Conservation (phyloP, 306 rosid genomes). For the Malus orientalis region DNA sequence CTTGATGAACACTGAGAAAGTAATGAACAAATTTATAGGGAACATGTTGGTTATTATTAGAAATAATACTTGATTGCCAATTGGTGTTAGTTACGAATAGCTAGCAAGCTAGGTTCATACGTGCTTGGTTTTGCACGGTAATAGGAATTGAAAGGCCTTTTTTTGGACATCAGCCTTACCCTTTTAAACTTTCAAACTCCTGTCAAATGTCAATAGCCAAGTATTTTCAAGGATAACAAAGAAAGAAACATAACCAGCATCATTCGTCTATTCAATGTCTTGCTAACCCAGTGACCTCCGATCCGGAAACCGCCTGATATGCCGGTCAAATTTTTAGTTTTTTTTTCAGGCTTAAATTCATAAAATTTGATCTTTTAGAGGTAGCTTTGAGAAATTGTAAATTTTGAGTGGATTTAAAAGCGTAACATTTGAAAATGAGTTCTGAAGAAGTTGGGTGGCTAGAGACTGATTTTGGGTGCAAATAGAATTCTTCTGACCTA, state of each 20-base stretch:
- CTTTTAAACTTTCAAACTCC: not conserved
- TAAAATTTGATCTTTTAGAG: too few species aligned
- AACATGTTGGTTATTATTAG: not conserved
- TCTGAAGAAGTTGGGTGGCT: not conserved
- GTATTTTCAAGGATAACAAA: not conserved
- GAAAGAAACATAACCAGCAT: not conserved
- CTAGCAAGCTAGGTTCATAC: not conserved
- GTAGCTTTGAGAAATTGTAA: too few species aligned
- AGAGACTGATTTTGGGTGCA: not conserved
- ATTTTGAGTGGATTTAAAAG: not conserved
- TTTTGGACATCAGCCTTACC: not conserved
- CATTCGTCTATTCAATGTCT: not conserved
- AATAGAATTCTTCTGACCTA: not conserved
- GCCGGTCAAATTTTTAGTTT: not conserved
- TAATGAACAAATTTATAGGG: not conserved
- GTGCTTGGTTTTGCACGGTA: slow-evolving; percentile 8
- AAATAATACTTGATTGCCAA: not conserved
- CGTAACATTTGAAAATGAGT: not conserved
- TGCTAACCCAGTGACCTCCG: not conserved
- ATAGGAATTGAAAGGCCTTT: not conserved
- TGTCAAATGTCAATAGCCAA: not conserved
- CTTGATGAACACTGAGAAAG: not conserved
- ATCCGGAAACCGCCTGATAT: not conserved
- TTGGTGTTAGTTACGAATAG: not conserved
- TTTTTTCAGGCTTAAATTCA: too few species aligned